These are phyloP conservation scores for Myxozyma neotropica DNA, from an alignment of 805 yeast species.

Conservation along the genomic window DNA sequence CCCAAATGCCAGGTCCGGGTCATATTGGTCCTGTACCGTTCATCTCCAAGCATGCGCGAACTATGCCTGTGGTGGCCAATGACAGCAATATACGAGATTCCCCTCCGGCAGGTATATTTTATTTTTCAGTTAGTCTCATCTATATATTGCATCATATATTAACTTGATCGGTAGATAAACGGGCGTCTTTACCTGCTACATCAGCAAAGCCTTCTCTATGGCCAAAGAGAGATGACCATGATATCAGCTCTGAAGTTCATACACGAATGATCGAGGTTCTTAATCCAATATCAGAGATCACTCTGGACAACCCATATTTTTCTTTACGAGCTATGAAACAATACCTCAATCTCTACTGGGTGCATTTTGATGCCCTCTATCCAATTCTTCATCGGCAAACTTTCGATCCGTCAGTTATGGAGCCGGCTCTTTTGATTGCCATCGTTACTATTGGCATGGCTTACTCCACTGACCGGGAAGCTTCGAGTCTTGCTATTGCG, in stretches of 20 bases:
- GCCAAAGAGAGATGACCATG: constrained; percentile 9
- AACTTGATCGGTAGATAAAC: not conserved
- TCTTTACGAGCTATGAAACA: constrained; percentile 27
- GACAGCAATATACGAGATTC: constrained; percentile 12
- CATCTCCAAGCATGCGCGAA: constrained; percentile 9
- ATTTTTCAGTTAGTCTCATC: too few species aligned
- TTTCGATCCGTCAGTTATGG: constrained; percentile 37
- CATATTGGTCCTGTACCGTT: constrained; percentile 12
- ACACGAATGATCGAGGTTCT: constrained; percentile 30
- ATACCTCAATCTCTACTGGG: constrained; percentile 45
- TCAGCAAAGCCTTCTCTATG: constrained; percentile 1
- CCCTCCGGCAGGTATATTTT: constrained; percentile 15
- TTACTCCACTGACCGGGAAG: constrained; percentile 35
- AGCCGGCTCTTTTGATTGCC: constrained; percentile 36
- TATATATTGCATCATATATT: not conserved
- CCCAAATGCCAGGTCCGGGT: constrained; percentile 1
- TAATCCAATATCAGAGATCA: constrained; percentile 31
- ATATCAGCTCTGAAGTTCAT: constrained; percentile 13
- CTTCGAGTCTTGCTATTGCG: constrained; percentile 37
- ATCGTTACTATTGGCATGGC: constrained; percentile 43
- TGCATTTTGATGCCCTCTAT: constrained; percentile 44
- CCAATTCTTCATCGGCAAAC: constrained; percentile 49
- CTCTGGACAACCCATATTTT: constrained; percentile 25
- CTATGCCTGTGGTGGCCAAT: constrained; percentile 13
- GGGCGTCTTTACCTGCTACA: constrained; percentile 3